Percentiles rank a stretch among this genome's conserved stretches.
Conservation (phyloP, 2,329 filamentous ascomycete species). For the Neospermospora avenae region DNA sequence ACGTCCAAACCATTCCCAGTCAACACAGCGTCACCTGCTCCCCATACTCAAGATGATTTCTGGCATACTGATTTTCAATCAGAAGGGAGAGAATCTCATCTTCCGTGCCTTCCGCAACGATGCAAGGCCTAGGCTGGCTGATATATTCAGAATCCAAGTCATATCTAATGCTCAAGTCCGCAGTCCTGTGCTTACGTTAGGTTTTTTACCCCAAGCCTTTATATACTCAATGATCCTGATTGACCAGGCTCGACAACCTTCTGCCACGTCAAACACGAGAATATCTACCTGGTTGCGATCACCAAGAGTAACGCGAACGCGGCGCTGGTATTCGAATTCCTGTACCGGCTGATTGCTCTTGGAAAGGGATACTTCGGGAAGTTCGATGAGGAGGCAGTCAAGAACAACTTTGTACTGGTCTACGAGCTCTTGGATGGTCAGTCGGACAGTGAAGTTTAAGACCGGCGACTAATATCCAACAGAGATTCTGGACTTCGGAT, state of each 20-base stretch:
- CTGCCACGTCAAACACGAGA: conserved; percentile 99
- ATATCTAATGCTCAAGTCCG: conserved; percentile 87
- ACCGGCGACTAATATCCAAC: conserved; percentile 17
- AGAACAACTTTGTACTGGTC: conserved; percentile 99
- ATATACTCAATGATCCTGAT: no score
- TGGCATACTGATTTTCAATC: conserved; percentile 96
- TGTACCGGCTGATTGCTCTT: conserved; percentile 86
- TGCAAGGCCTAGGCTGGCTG: conserved; percentile 93
- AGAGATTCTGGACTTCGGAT: conserved; percentile 99
- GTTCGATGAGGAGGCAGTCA: conserved; percentile 98
- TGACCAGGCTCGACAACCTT: no score
- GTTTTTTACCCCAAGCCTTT: no score
- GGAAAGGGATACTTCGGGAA: conserved; percentile 98
- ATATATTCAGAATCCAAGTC: conserved; percentile 99
- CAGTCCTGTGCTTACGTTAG: conserved; percentile 93
- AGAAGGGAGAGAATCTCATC: conserved; percentile 99
- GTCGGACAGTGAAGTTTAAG: conserved; percentile 23
- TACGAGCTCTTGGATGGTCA: conserved; percentile 93
- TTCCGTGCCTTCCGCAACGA: conserved; percentile 98
- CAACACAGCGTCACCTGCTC: conserved; percentile 2
- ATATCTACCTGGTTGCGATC: conserved; percentile 95
- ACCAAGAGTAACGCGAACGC: conserved; percentile 99
- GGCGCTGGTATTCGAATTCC: conserved; percentile 94
- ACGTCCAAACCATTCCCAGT: no score
- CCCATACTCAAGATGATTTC: conserved; percentile 71